Percentiles rank a stretch among this genome's conserved stretches.
Evolutionary conservation across 1,284 basidiomycete genomes (phyloP).

Genomic region (Gastroboletus turbinatus): DNA sequence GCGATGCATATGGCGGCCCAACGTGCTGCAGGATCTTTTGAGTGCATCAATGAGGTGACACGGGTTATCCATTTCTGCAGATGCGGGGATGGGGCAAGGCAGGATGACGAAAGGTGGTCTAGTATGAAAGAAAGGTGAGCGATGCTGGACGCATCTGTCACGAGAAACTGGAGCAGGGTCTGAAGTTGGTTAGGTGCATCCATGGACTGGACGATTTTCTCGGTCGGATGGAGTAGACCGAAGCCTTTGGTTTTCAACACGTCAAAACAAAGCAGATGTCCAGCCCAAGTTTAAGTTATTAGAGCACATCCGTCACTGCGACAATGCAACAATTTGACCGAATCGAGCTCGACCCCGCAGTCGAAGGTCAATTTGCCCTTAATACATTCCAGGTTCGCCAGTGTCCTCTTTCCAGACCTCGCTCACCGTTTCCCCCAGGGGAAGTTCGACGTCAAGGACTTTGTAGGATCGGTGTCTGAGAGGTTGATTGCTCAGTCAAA

Average conservation of each 20-base stretch:
- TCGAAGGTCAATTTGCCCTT: conserved; percentile 64
- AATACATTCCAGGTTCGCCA: conserved; percentile 61
- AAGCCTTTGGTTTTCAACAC: conserved; percentile 31
- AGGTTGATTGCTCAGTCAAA: conserved; percentile 84
- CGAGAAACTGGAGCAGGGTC: conserved; percentile 64
- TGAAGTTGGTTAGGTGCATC: conserved; percentile 52
- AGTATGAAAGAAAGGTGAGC: conserved; percentile 59
- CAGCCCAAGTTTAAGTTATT: not conserved
- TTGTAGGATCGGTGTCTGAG: conserved; percentile 83
- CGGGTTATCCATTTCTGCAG: conserved; percentile 70
- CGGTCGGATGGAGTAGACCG: not conserved
- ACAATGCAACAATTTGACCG: conserved; percentile 26
- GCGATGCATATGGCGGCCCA: conserved; percentile 79
- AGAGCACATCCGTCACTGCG: not conserved
- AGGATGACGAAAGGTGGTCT: conserved; percentile 47
- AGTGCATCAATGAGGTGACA: conserved; percentile 68
- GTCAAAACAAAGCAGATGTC: conserved; percentile 29
- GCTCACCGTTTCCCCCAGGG: conserved; percentile 47
- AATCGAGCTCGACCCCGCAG: conserved; percentile 47
- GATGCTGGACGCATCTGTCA: conserved; percentile 60
- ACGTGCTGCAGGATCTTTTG: conserved; percentile 66
- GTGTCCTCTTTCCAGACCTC: not conserved
- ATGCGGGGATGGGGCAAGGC: conserved; percentile 59
- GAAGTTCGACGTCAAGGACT: conserved; percentile 91
- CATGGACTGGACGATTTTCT: conserved; percentile 18